phyloP scores from a whole-genome alignment of 106 monocot genomes.

The Posidonia australis region DNA sequence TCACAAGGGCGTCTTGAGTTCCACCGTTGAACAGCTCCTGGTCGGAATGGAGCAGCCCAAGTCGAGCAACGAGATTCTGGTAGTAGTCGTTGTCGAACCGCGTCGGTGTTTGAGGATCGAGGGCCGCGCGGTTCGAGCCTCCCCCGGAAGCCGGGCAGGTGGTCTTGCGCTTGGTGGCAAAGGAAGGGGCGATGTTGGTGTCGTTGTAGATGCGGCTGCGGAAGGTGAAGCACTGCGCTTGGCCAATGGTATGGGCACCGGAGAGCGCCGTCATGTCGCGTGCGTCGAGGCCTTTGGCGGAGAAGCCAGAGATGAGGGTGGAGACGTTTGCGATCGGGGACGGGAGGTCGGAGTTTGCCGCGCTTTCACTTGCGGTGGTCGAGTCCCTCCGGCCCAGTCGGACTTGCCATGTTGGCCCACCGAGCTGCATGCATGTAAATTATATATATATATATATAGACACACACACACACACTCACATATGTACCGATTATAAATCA shows the following conservation, averaged over 20 bases:
- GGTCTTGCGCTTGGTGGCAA: neutral
- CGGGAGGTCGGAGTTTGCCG: constrained; percentile 10
- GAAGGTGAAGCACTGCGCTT: constrained; percentile 12
- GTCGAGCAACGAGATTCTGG: constrained; percentile 4
- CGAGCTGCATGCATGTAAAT: constrained; percentile 4
- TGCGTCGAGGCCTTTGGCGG: constrained; percentile 9
- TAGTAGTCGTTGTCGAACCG: constrained; percentile 15
- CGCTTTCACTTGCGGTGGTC: constrained; percentile 10
- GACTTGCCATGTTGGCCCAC: constrained; percentile 16
- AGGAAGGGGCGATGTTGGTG: constrained; percentile 12
- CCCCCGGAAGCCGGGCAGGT: constrained; percentile 16
- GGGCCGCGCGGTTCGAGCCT: constrained; percentile 6
- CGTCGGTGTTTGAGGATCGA: constrained; percentile 7
- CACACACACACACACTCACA: too few relatives aligned
- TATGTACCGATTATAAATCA: too few relatives aligned
- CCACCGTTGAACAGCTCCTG: constrained; percentile 22
- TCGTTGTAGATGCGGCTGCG: constrained; percentile 7
- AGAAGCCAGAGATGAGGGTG: constrained; percentile 8
- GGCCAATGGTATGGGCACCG: constrained; percentile 20
- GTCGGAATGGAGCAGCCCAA: constrained; percentile 21
- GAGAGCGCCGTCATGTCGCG: constrained; percentile 19
- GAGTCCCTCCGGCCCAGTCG: constrained; percentile 17
- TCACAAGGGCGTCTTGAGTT: constrained; percentile 7
- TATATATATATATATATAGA: neutral
- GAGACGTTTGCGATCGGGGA: constrained; percentile 9